phyloP scores from a whole-genome alignment of 75 land plant species.

The Chamaecyparis obtusa region DNA sequence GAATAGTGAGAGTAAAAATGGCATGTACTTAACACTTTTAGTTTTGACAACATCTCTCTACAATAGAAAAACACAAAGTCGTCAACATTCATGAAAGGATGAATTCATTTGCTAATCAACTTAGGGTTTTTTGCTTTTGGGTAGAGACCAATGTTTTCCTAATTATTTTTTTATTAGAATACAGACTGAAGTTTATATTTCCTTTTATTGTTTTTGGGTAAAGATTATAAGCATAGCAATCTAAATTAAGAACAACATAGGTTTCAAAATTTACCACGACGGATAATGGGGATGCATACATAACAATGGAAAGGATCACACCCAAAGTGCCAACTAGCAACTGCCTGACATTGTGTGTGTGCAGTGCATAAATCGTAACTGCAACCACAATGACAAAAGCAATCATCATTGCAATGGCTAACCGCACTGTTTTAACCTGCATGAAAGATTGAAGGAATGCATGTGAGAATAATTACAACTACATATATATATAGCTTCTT shows the following conservation, averaged over 20 bases:
- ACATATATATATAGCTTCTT: not conserved
- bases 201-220: no score
- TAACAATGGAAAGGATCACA: not conserved
- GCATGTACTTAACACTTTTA: no score
- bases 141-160: no score
- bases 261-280: not conserved
- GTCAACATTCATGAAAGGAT: no score
- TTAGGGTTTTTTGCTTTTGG: no score
- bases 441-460: not conserved
- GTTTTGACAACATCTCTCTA: no score
- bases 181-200: no score
- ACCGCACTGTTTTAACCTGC: slow-evolving; percentile 16
- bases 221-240: not conserved
- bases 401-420: not conserved
- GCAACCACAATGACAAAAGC: not conserved
- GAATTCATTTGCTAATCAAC: no score
- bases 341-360: not conserved
- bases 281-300: slow-evolving; percentile 2
- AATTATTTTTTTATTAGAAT: no score
- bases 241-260: not conserved
- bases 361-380: not conserved
- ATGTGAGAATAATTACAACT: not conserved
- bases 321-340: not conserved
- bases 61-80: no score
- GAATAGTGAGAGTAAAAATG: no score